Base-by-base conservation (phyloP, 805 yeast genomes). In the Yarrowia sp. region DNA sequence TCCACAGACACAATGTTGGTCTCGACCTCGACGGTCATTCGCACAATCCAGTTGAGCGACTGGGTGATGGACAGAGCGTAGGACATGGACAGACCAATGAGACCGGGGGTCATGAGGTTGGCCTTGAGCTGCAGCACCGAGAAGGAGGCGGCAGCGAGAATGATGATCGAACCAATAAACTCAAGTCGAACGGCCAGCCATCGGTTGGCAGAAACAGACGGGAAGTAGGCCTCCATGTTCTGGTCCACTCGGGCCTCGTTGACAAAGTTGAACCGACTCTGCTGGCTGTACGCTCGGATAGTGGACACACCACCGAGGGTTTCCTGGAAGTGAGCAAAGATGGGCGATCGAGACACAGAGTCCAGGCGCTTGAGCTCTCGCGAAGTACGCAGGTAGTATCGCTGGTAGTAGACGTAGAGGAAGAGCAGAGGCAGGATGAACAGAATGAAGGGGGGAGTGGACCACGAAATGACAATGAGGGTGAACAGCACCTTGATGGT, bases 11-110 rank as follows among this genome's bases (percentile, higher is more conserved):
- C 99, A 80, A 95, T 93, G 78, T 92, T 94, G 13, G 98, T 92
- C 78, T 95, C 99, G 55, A 95, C 97, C 73, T 95, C 99, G 52
- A 95, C 99, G 0, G 98, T 91, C 98, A 93, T 94, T 80, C 99
- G 86, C 38, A 95, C 98, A 78, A 95, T 92, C 98, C 98, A 94
- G 78, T 92, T 94, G 78, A 95, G 84, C 0, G 97, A 85, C 78
- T 92, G 97, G 0, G 99, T 95, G 70, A 93, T 85, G 77, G 92
- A 97, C 70, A 95, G 82, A 2, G 99, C 94, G 78, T 95, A 96
- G 56, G 96, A 89, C 73, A 95, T 90, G 24, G 97, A 89, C 73
- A 95, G 83, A 82, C 99, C 99, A 74, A 93, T 93, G 75, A 91
- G 80, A 79, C 99, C 99, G 17, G 97, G 92, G 20, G 92, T 85